Percentiles rank a stretch among this genome's conserved stretches.
Evolutionary conservation across 345 rosid species (phyloP).

Genomic region (Citropsis articulata): DNA sequence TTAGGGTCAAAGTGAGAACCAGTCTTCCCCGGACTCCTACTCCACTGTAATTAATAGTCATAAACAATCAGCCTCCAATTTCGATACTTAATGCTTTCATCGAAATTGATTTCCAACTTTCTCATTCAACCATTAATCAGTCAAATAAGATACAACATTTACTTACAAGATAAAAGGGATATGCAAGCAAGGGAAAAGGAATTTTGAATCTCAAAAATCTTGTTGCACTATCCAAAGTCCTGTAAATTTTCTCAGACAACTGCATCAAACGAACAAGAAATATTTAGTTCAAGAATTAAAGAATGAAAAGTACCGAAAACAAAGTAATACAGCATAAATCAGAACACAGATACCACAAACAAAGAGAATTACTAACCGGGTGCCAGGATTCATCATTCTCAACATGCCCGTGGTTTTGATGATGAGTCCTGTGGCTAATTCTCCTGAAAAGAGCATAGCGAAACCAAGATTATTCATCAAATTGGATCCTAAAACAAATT

Average conservation of each 20-base stretch:
- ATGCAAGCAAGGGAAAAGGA: constrained; percentile 60
- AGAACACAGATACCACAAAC: not conserved
- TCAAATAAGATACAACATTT: not conserved
- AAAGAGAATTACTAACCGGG: constrained; percentile 33
- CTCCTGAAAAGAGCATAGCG: constrained; percentile 32
- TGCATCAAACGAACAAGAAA: constrained; percentile 11
- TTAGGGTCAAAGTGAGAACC: constrained; percentile 43
- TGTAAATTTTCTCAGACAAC: constrained; percentile 49
- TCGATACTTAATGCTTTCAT: not conserved
- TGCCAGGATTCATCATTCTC: constrained; percentile 69
- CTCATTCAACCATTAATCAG: not conserved
- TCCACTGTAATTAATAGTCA: constrained; percentile 26
- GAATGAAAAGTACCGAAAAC: not conserved
- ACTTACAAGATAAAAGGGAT: constrained; percentile 56
- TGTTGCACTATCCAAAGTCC: constrained; percentile 35
- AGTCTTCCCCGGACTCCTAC: constrained; percentile 43
- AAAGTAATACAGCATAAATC: not conserved
- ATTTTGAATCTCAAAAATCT: constrained; percentile 40
- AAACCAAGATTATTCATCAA: not conserved
- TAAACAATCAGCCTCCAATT: constrained; percentile 1
- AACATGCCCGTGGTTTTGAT: constrained; percentile 61
- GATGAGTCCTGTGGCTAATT: constrained; percentile 65
- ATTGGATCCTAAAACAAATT: not conserved
- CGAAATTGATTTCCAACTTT: not conserved
- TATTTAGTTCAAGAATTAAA: not conserved